A percentile compares a stretch with the other conserved stretches of the same genome.
phyloP scores from a whole-genome alignment of 2,329 filamentous ascomycete genomes.

The Stachybotrys chlorohalonatus region DNA sequence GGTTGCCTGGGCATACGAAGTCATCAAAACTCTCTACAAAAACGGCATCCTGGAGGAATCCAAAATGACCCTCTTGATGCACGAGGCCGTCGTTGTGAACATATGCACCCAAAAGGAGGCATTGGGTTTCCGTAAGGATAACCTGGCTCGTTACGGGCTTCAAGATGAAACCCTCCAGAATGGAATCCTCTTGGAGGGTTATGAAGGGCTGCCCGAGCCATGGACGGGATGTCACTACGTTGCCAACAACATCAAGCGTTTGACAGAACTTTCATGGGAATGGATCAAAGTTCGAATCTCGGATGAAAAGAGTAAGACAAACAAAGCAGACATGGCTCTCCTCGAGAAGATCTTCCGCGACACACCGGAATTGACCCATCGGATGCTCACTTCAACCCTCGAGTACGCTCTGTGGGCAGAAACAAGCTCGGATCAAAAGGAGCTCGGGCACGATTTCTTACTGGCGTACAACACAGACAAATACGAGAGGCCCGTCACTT shows the following conservation, averaged over 20 bases:
- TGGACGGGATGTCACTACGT: conserved; percentile 71
- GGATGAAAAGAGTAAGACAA: conserved; percentile 23
- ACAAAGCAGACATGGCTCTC: conserved; percentile 27
- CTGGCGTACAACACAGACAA: conserved; percentile 41
- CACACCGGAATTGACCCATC: conserved; percentile 42
- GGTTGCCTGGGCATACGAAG: conserved; percentile 69
- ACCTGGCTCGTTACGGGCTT: conserved; percentile 65
- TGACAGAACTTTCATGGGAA: conserved; percentile 47
- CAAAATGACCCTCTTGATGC: conserved; percentile 45
- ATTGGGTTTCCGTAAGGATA: conserved; percentile 63
- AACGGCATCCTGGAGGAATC: conserved; percentile 47
- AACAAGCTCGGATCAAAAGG: conserved; percentile 32
- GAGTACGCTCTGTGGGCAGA: conserved; percentile 44
- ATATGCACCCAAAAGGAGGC: conserved; percentile 50
- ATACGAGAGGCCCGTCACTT: conserved; percentile 40
- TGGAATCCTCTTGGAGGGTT: conserved; percentile 54
- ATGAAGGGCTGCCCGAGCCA: conserved; percentile 63
- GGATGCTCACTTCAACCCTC: conserved; percentile 43
- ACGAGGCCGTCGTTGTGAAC: conserved; percentile 58
- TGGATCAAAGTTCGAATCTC: conserved; percentile 39
- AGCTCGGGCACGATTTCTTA: conserved; percentile 34
- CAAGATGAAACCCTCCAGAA: conserved; percentile 55
- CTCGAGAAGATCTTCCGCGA: conserved; percentile 37
- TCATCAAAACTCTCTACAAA: conserved; percentile 63
- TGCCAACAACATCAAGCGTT: conserved; percentile 52